These are phyloP conservation scores for Dioszegia crocea DNA, from an alignment of 768 basidiomycete species.

Conservation along the genomic window DNA sequence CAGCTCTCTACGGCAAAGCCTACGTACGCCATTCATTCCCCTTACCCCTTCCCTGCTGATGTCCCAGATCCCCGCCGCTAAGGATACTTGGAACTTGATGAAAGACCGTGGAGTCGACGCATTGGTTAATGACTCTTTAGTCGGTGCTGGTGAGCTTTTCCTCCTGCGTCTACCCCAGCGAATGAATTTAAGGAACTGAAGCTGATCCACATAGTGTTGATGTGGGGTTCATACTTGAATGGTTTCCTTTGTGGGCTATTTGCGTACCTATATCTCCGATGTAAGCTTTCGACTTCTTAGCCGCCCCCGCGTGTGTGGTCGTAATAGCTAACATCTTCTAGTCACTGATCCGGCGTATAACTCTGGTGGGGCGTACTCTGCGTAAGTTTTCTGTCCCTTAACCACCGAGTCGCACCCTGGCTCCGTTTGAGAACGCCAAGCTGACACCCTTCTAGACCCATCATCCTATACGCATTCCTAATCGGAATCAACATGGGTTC, in stretches of 20 bases:
- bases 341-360: slow-evolving; percentile 75
- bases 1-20: slow-evolving; percentile 74
- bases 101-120: slow-evolving; percentile 76
- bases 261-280: slow-evolving; percentile 68
- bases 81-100: slow-evolving; percentile 75
- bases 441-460: no score
- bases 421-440: no score
- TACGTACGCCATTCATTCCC: slow-evolving; percentile 51
- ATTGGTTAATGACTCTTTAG: slow-evolving; percentile 74
- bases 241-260: slow-evolving; percentile 72
- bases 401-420: no score
- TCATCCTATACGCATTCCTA: slow-evolving; percentile 73
- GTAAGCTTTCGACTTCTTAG: slow-evolving; percentile 52
- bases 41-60: background rate
- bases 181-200: background rate
- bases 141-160: slow-evolving; percentile 63
- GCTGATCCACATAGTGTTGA: slow-evolving; percentile 8
- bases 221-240: slow-evolving; percentile 60
- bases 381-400: slow-evolving; percentile 43
- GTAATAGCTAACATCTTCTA: slow-evolving; percentile 40
- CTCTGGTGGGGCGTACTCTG: slow-evolving; percentile 67
- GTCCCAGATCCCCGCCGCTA: slow-evolving; percentile 61
- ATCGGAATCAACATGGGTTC: slow-evolving; percentile 61
- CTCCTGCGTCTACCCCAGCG: background rate
- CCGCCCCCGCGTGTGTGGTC: background rate